Evolutionary conservation across 352 stramenopile genomes (phyloP), one percentile per base, ranked within the genome.

Genomic region (Phytophthora multivora): DNA sequence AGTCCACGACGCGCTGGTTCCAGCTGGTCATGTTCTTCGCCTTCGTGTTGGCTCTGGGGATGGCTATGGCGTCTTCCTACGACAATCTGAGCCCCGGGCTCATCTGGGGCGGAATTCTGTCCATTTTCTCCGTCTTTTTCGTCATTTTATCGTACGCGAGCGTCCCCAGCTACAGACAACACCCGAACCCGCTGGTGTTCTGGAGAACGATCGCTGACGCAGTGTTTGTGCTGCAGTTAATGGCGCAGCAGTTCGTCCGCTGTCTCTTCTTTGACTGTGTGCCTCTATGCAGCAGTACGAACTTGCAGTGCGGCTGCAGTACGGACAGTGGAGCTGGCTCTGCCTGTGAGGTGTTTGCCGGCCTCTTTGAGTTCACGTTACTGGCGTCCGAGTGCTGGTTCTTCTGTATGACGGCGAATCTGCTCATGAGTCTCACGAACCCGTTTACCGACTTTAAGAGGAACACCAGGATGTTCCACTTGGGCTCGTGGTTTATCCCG

Each of bases 381-480:
- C 79, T 96, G 54, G 81, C 86, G 3, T 83, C 84, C 45, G 86
- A 95, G 64, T 91, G 80, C 63, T 96, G 87, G 85, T 96, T 97
- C 74, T 86, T 96, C 48, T 93, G 85, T 40, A 95, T 97, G 84
- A 93, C 90, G 41, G 71, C 93, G 30, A 91, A 97, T 61, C 59
- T 97, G 35, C 65, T 95, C 38, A 75, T 96, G 69, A 91, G 84
- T 51, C 72, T 96, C 30, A 96, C 86, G 5, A 97, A 96, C 65
- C 90, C 90, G 15, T 97, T 97, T 57, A 96, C 86, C 15, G 86
- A 96, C 72, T 96, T 94, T 61, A 94, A 95, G 65, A 69, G 79
- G 60, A 96, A 96, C 74, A 93, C 76, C 45, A 60, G 79, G 12
- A 46, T 91, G 38, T 96, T 94, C 69, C 86, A 96, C 71, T 35